A percentile compares a stretch with the other conserved stretches of the same genome.
phyloP scores from a whole-genome alignment of 495 filamentous ascomycete species.

The Parmelia sp. region DNA sequence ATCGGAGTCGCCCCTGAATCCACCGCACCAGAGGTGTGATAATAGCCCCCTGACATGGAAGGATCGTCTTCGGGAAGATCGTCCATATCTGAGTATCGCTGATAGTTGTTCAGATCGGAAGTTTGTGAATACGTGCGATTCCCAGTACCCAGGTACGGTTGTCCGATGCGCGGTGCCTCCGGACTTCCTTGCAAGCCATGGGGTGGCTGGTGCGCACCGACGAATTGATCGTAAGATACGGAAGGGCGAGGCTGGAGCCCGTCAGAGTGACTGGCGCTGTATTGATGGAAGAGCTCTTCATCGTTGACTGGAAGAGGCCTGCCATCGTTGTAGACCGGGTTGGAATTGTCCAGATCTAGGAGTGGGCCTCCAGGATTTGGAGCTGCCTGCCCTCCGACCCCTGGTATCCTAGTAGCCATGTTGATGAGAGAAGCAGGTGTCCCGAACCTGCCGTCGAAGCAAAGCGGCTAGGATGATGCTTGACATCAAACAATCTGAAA shows the following conservation, averaged over 20 bases:
- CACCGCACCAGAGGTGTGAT: slow-evolving; percentile 55
- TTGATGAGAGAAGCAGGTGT: slow-evolving; percentile 6
- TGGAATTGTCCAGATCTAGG: slow-evolving; percentile 66
- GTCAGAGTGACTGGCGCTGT: slow-evolving; percentile 60
- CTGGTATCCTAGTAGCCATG: slow-evolving; percentile 67
- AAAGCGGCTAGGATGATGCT: background rate
- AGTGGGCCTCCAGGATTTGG: slow-evolving; percentile 60
- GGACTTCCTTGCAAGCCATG: slow-evolving; percentile 49
- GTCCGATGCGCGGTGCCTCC: slow-evolving; percentile 24
- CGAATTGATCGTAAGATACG: slow-evolving; percentile 89
- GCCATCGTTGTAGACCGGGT: slow-evolving; percentile 64
- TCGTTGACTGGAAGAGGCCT: slow-evolving; percentile 68
- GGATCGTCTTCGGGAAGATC: slow-evolving; percentile 71
- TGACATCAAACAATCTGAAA: slow-evolving; percentile 8
- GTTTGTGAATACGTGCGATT: slow-evolving; percentile 71
- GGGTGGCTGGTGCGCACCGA: slow-evolving; percentile 55
- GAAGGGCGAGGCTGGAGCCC: slow-evolving; percentile 65
- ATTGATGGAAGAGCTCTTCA: slow-evolving; percentile 64
- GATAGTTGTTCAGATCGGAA: slow-evolving; percentile 77
- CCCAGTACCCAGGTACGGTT: slow-evolving; percentile 41
- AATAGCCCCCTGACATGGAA: slow-evolving; percentile 59
- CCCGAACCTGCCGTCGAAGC: background rate
- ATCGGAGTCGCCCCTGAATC: slow-evolving; percentile 33
- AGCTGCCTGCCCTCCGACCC: slow-evolving; percentile 51
- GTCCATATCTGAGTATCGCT: slow-evolving; percentile 81